Base-by-base conservation (phyloP, 2,329 filamentous ascomycete species). In the Stachybotrys chartarum region DNA sequence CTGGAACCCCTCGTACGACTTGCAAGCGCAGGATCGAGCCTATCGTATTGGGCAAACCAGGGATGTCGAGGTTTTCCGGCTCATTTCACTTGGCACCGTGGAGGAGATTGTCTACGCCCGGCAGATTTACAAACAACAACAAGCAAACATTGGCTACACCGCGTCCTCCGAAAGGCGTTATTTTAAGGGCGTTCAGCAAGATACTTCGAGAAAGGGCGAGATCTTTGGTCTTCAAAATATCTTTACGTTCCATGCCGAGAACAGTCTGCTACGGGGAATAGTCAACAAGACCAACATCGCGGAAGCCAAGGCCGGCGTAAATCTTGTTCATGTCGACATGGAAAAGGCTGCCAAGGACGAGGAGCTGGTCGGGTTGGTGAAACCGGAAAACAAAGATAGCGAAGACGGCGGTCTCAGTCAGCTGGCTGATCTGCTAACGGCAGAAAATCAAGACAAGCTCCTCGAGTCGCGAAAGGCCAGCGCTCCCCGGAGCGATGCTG, bases 231-330 rank as follows among this genome's bases (percentile, higher is more conserved):
- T 97, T 2, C 73, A 81, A 24, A 99, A 99, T 61, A 80, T 99
- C 12, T 91, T 99, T 63, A 84, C 84, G 0, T 97, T 90, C 59
- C 85, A 91, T 59, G 83, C 84, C 51, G 83, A 92, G 60, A 88
- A 88, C 57, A 82, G 95, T 12, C 80, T 97, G 14, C 80, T 97
- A 6, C 83, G 90, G n/a, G 91, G 97, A 55, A 97, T 99, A 62
- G 91, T 99, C 63, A 96, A 97, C 76, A 96, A 97, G 72, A 97
- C 94, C 31, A 99, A 99, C 65, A 86, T 99, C 53, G 94, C 94
- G 5, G 94, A 99, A 73, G 90, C 90, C 47, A 90, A 87, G 66
- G 91, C 88, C 1, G 93, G 91, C 0, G 88, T 97, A 10, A 81
- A 83, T 31, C 84, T 97, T 32, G 79, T 86, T n/a, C 86, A 89